Evolutionary conservation across 73 alveolate species (phyloP).

Genomic region (Paramecium tetraurelia): DNA sequence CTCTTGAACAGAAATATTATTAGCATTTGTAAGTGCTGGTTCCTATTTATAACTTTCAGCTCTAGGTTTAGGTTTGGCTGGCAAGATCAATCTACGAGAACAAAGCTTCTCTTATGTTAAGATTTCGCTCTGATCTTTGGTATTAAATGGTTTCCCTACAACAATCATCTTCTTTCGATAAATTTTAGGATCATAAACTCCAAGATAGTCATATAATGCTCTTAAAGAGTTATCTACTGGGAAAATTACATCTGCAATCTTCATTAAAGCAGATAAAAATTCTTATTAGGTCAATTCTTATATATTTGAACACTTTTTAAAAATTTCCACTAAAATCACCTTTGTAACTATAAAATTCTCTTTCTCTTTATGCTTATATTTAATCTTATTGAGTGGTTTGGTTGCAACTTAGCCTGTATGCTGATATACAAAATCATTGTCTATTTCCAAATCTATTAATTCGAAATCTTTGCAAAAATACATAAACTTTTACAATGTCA

Average conservation of each 20-base stretch:
- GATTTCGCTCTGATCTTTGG: neutral
- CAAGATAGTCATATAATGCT: constrained; percentile 14
- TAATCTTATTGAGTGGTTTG: neutral
- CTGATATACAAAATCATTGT: neutral
- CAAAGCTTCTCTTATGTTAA: neutral
- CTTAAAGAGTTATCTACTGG: neutral
- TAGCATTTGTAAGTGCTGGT: neutral
- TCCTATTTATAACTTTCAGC: neutral
- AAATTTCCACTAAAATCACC: neutral
- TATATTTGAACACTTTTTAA: constrained; percentile 2
- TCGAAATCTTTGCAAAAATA: constrained; percentile 33
- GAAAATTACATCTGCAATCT: neutral
- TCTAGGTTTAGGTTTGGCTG: neutral
- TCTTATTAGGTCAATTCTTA: neutral
- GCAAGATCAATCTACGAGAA: neutral
- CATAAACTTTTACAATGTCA: constrained; percentile 27
- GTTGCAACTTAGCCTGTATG: neutral
- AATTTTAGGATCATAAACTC: neutral
- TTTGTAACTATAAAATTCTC: neutral
- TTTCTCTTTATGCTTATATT: neutral
- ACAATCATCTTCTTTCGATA: constrained; percentile 26
- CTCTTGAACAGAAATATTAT: neutral
- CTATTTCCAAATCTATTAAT: constrained; percentile 24
- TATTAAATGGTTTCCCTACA: constrained; percentile 27
- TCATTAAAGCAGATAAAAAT: neutral